Evolutionary conservation across 2,329 filamentous ascomycete genomes (phyloP), one percentile per base, ranked within the genome.

Genomic region (Penicillium sp.): DNA sequence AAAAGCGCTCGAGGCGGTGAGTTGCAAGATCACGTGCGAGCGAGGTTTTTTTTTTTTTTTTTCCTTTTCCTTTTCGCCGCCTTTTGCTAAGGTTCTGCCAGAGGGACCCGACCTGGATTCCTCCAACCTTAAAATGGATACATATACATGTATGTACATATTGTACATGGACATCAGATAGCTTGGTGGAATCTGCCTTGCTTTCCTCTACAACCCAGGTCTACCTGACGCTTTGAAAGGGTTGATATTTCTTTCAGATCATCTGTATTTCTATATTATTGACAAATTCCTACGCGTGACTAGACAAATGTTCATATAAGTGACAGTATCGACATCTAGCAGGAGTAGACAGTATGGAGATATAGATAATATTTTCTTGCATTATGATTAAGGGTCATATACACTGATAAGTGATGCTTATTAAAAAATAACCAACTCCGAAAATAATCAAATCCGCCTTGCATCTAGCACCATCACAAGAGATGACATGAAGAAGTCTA

Each of bases 351-450:
- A 46, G 5, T 5, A 31, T 29, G 8, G 2, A 26, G 13, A 52
- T 26, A 24, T n/a, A 45, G 22, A 24, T 31, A 49, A 44, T 42
- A 32, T 45, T 38, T 34, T 40, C 9, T 58, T 47, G 42, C 18
- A 66, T 66, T 66, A 66, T 56, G 37, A 66, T 65, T 66, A 65
- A 44, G 48, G 26, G 47, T 53, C 44, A 64, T 63, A 46, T 62
- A 59, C 56, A 65, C 62, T 66, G 38, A 61, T 66, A 63, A 64
- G 62, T 60, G 61, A 60, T 62, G 42, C 34, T 53, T 35, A 44
- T 32, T 35, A 35, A 22, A 42, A 45, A 47, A n/a, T n/a, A n/a
- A n/a, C n/a, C n/a, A n/a, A n/a, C n/a, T n/a, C n/a, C n/a, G n/a
- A n/a, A n/a, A 57, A 45, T 29, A 37, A 46, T 48, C 43, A 26